Base-by-base conservation (phyloP, 495 filamentous ascomycete genomes). In the Articulospora tetracladia region DNA sequence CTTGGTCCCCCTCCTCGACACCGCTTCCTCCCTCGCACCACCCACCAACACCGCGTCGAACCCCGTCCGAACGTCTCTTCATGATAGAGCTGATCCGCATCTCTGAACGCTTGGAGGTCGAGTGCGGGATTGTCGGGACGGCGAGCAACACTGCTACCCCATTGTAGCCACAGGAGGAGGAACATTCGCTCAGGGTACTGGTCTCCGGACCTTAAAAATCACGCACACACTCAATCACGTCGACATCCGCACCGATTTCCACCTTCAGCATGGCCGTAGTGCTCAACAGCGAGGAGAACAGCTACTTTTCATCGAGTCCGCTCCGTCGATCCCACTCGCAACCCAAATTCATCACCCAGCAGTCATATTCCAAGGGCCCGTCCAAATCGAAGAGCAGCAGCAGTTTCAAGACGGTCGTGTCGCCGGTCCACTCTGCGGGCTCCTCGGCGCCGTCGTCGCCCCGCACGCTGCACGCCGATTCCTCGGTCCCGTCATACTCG, bases 231-330 rank as follows among this genome's bases (percentile, higher is more conserved):
- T 17, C 47, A 17, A 17, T 30, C 36, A 49, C 12, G 8, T 32
- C 12, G 34, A 41, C 0, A 26, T 28, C 54, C 22, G 2, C 49
- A 39, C 11, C 23, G 22, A 19, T 44, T 47, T 15, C 46, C 41
- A 34, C 47, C 25, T 46, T 34, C 53, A 62, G 48, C 13, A 68
- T 68, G 65, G 65, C 65, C 51, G 58, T 65, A 10, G 63, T 65
- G 24, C 57, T 65, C 32, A 60, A 57, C 32, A 60, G 57, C 15
- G 65, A 65, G 51, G 63, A 66, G 59, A 61, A 62, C 27, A 62
- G 39, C 39, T 66, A 62, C 57, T 66, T 60, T 46, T 59, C 64
- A 6, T 57, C 59, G 19, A 59, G 56, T 51, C 51, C 64, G 19
- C 60, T 66, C 3, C 64, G 60, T 22, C 41, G 60, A 20, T 66